phyloP scores from a whole-genome alignment of 2,329 filamentous ascomycete species.

The Microascus cirrosus region DNA sequence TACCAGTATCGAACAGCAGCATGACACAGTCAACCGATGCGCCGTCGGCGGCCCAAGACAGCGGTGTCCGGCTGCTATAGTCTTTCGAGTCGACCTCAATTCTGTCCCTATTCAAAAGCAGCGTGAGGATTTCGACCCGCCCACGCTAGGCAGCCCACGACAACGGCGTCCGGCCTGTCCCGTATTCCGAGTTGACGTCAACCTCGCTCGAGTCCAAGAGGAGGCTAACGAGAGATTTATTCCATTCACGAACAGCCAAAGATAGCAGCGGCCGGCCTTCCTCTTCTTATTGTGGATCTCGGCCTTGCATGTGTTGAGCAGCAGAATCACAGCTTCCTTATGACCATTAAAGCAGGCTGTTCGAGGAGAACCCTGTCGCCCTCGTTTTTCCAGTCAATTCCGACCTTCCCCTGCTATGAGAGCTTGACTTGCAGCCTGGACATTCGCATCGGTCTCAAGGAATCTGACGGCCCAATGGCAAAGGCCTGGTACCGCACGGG shows the following conservation, averaged over 20 bases:
- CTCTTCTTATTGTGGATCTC: not conserved
- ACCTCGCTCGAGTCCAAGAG: not conserved
- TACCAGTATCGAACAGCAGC: too few species aligned
- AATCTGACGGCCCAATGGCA: too few species aligned
- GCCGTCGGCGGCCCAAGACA: too few species aligned
- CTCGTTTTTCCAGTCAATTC: too few species aligned
- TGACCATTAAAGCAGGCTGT: too few species aligned
- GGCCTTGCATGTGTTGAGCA: not conserved
- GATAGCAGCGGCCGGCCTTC: not conserved
- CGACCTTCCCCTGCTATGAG: too few species aligned
- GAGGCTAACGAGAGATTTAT: not conserved
- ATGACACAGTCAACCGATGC: too few species aligned
- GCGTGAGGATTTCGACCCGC: not conserved
- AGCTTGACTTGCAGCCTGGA: too few species aligned
- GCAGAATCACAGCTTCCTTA: not conserved
- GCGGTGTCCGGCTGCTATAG: not conserved
- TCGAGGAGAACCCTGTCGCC: too few species aligned
- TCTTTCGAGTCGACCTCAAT: not conserved
- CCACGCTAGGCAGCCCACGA: not conserved
- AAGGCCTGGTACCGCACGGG: too few species aligned
- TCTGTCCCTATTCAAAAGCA: not conserved
- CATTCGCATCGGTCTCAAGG: too few species aligned
- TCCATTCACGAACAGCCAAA: not conserved
- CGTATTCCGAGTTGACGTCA: slow-evolving; percentile 5
- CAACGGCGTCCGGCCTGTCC: not conserved